phyloP scores from a whole-genome alignment of 495 filamentous ascomycete species.

The Penicillium nucicola region DNA sequence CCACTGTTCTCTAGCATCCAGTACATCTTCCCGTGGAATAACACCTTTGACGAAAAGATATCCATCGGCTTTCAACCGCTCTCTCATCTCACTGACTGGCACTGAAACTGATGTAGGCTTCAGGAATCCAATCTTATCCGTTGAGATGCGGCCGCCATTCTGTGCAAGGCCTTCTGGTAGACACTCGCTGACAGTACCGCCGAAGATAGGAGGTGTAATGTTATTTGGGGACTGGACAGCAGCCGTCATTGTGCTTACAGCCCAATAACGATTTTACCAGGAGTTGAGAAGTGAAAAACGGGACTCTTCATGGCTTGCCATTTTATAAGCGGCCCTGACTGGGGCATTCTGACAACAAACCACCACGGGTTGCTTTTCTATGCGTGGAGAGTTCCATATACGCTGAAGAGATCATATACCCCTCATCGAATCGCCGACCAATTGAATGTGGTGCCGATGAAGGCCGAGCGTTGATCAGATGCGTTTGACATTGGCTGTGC shows the following conservation, averaged over 20 bases:
- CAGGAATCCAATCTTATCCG: conserved; percentile 9
- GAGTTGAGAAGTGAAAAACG: no score
- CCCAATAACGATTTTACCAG: no score
- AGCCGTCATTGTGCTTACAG: no score
- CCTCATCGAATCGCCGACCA: not conserved
- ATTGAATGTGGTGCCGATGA: not conserved
- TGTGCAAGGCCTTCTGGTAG: conserved; percentile 17
- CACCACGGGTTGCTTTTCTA: not conserved
- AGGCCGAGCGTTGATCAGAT: no score
- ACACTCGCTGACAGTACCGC: not conserved
- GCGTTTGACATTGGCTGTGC: no score
- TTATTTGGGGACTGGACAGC: not conserved
- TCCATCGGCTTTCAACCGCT: conserved; percentile 43
- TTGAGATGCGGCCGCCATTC: conserved; percentile 22
- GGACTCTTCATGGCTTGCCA: no score
- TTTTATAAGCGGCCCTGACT: no score
- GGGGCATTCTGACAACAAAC: no score
- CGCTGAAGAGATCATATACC: not conserved
- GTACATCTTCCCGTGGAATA: conserved; percentile 47
- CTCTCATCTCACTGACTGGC: conserved; percentile 32
- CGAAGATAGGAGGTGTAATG: not conserved
- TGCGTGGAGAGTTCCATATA: not conserved
- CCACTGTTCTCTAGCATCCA: conserved; percentile 41
- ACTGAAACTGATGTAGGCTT: conserved; percentile 7
- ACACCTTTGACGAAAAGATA: conserved; percentile 54